Evolutionary conservation across 306 rosid genomes (phyloP), one percentile per base, ranked within the genome.

Genomic region (Acacia melanoxylon): DNA sequence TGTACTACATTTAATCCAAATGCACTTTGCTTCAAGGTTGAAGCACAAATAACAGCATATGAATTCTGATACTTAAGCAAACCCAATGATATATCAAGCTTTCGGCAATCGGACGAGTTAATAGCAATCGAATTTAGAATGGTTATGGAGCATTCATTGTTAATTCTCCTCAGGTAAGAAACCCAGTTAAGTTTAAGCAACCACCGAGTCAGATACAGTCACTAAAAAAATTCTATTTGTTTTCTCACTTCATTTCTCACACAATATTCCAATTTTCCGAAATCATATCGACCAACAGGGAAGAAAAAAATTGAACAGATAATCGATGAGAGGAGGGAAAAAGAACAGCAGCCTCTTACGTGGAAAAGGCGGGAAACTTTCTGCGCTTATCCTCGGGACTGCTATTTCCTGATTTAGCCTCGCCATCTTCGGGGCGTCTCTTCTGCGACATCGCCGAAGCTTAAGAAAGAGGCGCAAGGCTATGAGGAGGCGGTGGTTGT

Each of bases 361-460:
- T 89, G 44, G 68, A n/a, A 71, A 92, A 83, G 51, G 81, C 66
- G 24, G 95, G 90, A 54, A 51, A 85, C 89, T 84, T 89, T 62
- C 93, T 69, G 46, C 97, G 97, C 91, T 94, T 94, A 78, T 91
- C 93, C 19, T 89, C 93, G 0, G 95, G 85, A 77, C 70, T 74
- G 20, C 68, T 69, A 54, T 82, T 84, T 4, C 85, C 94, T 5
- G 90, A 71, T 42, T 83, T 83, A 62, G 80, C 84, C 80, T 85
- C 89, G 51, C 83, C 88, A 31, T 94, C 94, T 54, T 94, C 98
- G 5, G 91, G 90, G 78, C 90, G 86, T 80, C 97, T 85, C 87
- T 92, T 92, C 87, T 90, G 97, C 82, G 98, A 94, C 98, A 91
- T 91, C 87, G 77, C 66, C 76, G 78, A 81, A 79, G 68, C 35